Base-by-base conservation (phyloP, 129 eudicot species). In the carrot (Daucus carota) region DNA sequence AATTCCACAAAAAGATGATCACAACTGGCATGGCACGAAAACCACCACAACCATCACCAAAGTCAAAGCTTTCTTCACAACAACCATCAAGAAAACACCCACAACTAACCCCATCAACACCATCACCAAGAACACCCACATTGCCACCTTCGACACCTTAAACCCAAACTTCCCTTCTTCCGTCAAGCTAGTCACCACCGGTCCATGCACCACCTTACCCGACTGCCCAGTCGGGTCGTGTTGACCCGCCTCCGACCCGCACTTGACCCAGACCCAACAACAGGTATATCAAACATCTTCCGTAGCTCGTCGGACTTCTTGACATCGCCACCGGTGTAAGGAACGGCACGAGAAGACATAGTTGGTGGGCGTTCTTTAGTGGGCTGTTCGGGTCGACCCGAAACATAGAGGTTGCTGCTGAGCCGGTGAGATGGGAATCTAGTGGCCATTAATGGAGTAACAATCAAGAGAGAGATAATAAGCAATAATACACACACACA, bases 281-380 rank as follows among this genome's bases (percentile, higher is more conserved):
- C 26, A 48, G 87, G 85, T 16, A 91, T 80, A 65, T 91, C 96
- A 78, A 91, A 87, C 99, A 95, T 95, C 77, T 88, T 95, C 0
- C 90, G 96, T 33, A 95, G 96, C 76, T 95, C 99, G 28, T 97
- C 99, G 54, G 97, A 95, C 29, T 89, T 91, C 45, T 89, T 91
- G 63, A 91, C 88, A 69, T 95, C 99, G 66, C 97, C 99, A 81
- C 96, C 97, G 88, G 99, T 95, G 89, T 91, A 92, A 4, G 94
- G 92, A 28, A 87, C 77, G 75, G 97, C 92, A 31, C 96, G 93
- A 0, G 98, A 81, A 16, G 80, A 80, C 78, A 85, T 70, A n/a
- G 90, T 73, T 41, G 95, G 96, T 20, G 33, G 86, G 42, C 86
- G 89, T 31, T 86, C 89, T 48, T 89, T 87, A 74, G 8, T 86